Evolutionary conservation across 495 filamentous ascomycete genomes (phyloP), one percentile per base, ranked within the genome.

Genomic region (Oleoguttula mirabilis): DNA sequence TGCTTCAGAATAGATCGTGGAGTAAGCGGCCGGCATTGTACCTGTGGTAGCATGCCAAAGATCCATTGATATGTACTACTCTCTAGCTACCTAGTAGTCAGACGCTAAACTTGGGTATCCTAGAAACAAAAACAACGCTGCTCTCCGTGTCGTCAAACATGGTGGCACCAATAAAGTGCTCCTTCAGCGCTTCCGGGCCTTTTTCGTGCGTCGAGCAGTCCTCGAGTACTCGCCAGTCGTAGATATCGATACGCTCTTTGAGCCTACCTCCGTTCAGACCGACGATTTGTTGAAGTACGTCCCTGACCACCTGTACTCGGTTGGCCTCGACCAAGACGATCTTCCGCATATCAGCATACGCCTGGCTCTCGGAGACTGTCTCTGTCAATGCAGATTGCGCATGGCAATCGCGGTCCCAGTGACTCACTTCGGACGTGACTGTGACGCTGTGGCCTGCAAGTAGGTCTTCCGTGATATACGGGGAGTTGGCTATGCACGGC

Each of bases 221-320:
- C 21, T 55, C 48, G 43, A 52, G 28, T 6, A 52, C 45, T 39
- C 52, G 14, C 48, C 52, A 55, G 28, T 55, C 52, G 8, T n/a
- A 55, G 7, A 48, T 22, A 24, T 45, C 36, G 4, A 55, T 27
- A 12, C 40, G 14, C 40, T 52, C 52, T 20, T 41, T 32, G 19
- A 48, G 17, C 20, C 21, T 35, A 17, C 42, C 48, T 2, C 35
- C 15, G 21, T 51, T 41, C 15, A 55, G 17, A 16, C 14, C 39
- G 22, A 33, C 4, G 11, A 52, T 20, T 19, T 32, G 14, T 12
- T 22, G 19, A 4, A 52, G 32, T 1, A 45, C 28, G 4, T 6
- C 21, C 19, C 25, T 4, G n/a, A 35, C 41, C 22, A 15, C 44
- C 11, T 36, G 19, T 11, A 7, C 10, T 10, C 48, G 32, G 15